phyloP scores from a whole-genome alignment of 257 asterid species.

The Scutellaria barbata region DNA sequence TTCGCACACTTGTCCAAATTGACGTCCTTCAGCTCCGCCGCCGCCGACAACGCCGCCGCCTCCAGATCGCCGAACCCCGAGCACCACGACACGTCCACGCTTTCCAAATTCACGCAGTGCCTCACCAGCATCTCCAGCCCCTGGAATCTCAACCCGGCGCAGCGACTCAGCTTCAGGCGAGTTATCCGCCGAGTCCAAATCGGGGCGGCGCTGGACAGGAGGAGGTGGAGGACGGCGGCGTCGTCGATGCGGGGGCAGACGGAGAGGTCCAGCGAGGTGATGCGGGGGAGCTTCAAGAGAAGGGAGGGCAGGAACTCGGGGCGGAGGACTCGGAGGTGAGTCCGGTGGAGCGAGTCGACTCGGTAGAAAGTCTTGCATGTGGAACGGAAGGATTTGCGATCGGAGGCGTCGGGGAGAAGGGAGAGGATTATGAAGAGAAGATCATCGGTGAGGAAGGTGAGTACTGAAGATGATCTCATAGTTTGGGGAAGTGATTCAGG shows the following conservation, averaged over 20 bases:
- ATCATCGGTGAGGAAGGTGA: conserved; percentile 54
- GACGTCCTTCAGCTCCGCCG: conserved; percentile 51
- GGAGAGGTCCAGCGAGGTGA: conserved; percentile 65
- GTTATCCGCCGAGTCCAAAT: conserved; percentile 43
- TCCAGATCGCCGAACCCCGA: conserved; percentile 66
- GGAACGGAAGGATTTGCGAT: conserved; percentile 64
- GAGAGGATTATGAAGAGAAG: conserved; percentile 50
- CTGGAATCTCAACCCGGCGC: conserved; percentile 48
- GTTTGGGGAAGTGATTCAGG: conserved; percentile 30
- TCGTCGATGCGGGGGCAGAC: conserved; percentile 66
- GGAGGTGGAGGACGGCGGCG: conserved; percentile 40
- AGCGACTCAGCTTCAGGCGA: conserved; percentile 56
- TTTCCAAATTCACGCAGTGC: conserved; percentile 47
- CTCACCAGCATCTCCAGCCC: conserved; percentile 49
- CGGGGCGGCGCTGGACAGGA: conserved; percentile 28
- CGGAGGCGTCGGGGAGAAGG: conserved; percentile 45
- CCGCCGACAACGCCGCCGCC: conserved; percentile 60
- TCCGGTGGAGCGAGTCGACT: conserved; percentile 60
- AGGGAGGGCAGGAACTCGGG: conserved; percentile 61
- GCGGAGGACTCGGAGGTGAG: conserved; percentile 65
- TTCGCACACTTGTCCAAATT: conserved; percentile 60
- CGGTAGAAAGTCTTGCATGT: conserved; percentile 56
- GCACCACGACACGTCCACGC: conserved; percentile 61
- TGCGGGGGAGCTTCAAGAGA: conserved; percentile 48
- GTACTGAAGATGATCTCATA: conserved; percentile 39